Percentiles rank a stretch among this genome's conserved stretches.
Evolutionary conservation across 2,329 filamentous ascomycete species (phyloP).

Genomic region (Chrysoporthe austroafricana): DNA sequence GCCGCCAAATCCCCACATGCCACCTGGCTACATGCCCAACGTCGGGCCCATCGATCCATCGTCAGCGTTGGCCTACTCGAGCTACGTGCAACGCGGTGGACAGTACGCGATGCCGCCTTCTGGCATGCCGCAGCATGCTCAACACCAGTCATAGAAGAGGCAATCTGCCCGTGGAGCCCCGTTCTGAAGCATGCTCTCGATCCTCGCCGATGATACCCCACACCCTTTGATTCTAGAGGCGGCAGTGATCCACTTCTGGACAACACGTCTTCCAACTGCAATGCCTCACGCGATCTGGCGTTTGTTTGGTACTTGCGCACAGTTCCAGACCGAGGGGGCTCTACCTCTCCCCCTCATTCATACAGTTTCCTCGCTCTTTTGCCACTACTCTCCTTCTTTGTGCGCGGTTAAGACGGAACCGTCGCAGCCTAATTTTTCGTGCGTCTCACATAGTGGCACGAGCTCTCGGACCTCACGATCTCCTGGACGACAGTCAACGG

Average conservation of each 20-base stretch:
- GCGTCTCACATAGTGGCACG: not conserved
- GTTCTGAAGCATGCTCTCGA: conserved; percentile 17
- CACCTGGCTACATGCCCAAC: conserved; percentile 63
- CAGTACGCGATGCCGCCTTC: conserved; percentile 79
- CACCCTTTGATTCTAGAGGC: conserved; percentile 55
- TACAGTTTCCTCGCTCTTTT: conserved; percentile 31
- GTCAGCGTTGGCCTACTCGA: conserved; percentile 81
- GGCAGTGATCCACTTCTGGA: conserved; percentile 39
- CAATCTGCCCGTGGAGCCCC: not conserved
- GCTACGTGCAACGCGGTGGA: conserved; percentile 75
- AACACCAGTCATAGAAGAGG: conserved; percentile 72
- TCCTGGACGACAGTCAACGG: not conserved
- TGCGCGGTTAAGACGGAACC: not conserved
- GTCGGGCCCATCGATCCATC: conserved; percentile 72
- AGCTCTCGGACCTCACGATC: not conserved
- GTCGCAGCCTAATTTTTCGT: conserved; percentile 23
- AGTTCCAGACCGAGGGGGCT: not conserved
- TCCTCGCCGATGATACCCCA: conserved; percentile 59
- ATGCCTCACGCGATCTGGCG: conserved; percentile 49
- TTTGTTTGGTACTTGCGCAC: conserved; percentile 34
- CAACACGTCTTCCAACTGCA: conserved; percentile 41
- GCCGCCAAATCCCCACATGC: conserved; percentile 66
- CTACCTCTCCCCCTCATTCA: conserved; percentile 24
- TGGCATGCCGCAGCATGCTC: conserved; percentile 81
- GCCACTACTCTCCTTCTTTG: conserved; percentile 1